A percentile compares a stretch with the other conserved stretches of the same genome.
These are phyloP conservation scores for Fusarium sp. DNA, from an alignment of 2,329 filamentous ascomycete genomes.

Conservation along the genomic window DNA sequence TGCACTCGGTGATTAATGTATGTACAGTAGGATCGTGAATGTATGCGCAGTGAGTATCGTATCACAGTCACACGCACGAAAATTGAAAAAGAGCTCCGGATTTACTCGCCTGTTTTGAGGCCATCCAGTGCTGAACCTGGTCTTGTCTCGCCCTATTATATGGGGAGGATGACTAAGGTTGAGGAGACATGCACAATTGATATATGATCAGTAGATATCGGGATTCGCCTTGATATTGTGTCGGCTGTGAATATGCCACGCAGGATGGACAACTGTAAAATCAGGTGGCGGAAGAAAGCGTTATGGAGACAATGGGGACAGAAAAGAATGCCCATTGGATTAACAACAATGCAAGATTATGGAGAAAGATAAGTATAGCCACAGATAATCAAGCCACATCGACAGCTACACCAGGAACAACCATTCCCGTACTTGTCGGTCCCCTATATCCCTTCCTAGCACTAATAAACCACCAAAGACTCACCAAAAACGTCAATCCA, in stretches of 20 bases:
- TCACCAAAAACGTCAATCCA: slow-evolving; percentile 54
- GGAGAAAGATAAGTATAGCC: not conserved
- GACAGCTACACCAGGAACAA: slow-evolving; percentile 37
- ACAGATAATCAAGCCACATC: slow-evolving; percentile 29
- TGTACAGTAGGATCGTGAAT: not conserved
- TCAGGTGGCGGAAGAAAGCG: not conserved
- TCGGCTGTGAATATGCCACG: not conserved
- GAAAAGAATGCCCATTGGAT: not conserved
- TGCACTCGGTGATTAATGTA: too few relatives aligned
- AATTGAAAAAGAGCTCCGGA: not conserved
- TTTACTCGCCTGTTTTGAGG: not conserved
- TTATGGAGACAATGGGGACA: not conserved
- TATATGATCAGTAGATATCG: not conserved
- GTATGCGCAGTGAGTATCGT: not conserved
- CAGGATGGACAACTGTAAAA: not conserved
- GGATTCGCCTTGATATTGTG: not conserved
- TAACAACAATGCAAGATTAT: not conserved
- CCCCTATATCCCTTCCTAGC: slow-evolving; percentile 45
- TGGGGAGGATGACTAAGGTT: not conserved
- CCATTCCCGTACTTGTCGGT: slow-evolving; percentile 37
- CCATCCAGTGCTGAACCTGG: slow-evolving; percentile 1
- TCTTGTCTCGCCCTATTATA: slow-evolving; percentile 3
- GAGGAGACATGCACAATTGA: not conserved
- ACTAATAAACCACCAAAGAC: slow-evolving; percentile 56
- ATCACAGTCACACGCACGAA: slow-evolving; percentile 4